Conservation (phyloP, 139 green algal species). For the Zygnema circumcarinatum region DNA sequence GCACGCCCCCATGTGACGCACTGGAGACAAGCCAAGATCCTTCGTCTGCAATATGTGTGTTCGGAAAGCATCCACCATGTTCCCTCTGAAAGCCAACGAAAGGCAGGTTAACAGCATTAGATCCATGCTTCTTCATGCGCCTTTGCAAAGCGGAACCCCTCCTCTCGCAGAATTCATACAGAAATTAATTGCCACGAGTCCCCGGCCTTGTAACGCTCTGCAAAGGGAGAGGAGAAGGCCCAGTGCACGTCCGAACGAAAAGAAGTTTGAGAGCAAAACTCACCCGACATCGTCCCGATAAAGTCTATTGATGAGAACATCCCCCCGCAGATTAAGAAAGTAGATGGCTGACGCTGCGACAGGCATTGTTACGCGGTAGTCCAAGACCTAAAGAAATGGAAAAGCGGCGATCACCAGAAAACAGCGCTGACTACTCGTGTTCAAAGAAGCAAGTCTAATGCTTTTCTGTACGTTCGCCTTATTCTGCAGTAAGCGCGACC, state of each 20-base stretch:
- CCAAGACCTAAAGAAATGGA: too few species aligned
- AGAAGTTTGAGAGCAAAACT: constrained; percentile 54
- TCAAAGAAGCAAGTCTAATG: too few species aligned
- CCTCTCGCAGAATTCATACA: too few species aligned
- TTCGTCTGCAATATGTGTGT: constrained; percentile 85
- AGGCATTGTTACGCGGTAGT: constrained; percentile 54
- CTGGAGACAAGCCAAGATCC: constrained; percentile 66
- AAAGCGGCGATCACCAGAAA: too few species aligned
- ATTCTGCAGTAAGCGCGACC: too few species aligned
- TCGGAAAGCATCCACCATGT: constrained; percentile 86
- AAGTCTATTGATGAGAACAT: constrained; percentile 88
- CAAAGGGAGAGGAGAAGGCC: too few species aligned
- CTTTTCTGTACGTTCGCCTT: too few species aligned
- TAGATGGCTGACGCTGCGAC: constrained; percentile 77
- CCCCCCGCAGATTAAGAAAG: constrained; percentile 90
- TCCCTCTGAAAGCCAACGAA: constrained; percentile 54
- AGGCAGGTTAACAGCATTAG: too few species aligned
- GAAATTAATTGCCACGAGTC: not conserved
- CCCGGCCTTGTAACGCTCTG: not conserved
- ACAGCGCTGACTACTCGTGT: too few species aligned
- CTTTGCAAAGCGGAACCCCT: too few species aligned
- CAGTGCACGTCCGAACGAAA: too few species aligned
- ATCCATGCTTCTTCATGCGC: too few species aligned
- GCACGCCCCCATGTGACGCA: constrained; percentile 79
- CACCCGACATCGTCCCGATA: constrained; percentile 94